Evolutionary conservation across 164 flowering plant genomes (phyloP), one percentile per base, ranked within the genome.

Genomic region (Sextonia rubra): DNA sequence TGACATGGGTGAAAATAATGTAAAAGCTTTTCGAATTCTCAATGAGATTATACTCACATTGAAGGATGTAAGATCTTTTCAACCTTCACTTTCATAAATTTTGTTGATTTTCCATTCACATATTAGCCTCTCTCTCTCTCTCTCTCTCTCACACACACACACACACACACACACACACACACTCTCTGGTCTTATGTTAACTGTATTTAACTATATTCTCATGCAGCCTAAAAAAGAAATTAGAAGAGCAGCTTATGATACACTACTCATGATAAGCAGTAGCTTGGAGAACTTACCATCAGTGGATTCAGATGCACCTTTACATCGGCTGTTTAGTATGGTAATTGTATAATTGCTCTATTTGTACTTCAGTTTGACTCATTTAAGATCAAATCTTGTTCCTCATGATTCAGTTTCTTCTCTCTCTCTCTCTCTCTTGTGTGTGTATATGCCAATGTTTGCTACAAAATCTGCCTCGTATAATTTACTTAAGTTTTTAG

Each of bases 221-320:
- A 47, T 78, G 75, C 84, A 94, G 99, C 81, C 85, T 11, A 80
- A 80, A 29, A 89, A 90, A 79, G 98, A 86, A 69, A 68, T 79
- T 15, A 85, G 99, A 73, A 89, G 87, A 78, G 86, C 70, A 62
- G 92, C 99, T 68, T 91, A 90, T 81, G 93, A 93, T 85, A 63
- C 76, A 48, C 86, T 95, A n/a, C 80, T 84, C 30, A 67, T 58
- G 66, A 81, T 90, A 74, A 81, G 87, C 73, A 78, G 87, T 70
- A 82, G 81, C 83, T 85, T 91, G 83, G 81, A 71, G 71, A 77
- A 75, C 74, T 74, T 79, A 37, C 76, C 88, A 23, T 68, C 68
- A 73, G 62, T 63, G 26, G 25, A 65, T 68, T 73, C 80, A 47
- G 86, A 83, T 66, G 74, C 78, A 65, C 82, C 83, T 30, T 81